Conservation (phyloP, 495 filamentous ascomycete species). For the Penicillium verhagenii region DNA sequence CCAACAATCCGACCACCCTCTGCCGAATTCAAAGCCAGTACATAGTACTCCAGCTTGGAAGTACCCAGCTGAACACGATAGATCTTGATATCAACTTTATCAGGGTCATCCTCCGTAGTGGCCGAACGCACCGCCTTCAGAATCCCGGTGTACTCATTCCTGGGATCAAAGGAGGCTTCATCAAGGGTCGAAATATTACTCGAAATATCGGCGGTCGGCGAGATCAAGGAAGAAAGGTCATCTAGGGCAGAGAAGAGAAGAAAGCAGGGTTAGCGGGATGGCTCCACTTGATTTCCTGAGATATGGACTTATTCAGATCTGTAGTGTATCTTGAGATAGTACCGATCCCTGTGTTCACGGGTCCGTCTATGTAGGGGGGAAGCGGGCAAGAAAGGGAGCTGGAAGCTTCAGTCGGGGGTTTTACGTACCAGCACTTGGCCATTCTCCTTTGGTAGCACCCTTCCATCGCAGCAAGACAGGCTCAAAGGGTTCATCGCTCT, state of each 20-base stretch:
- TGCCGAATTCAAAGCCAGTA: slow-evolving; percentile 59
- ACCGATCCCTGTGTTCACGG: not conserved
- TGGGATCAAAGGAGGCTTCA: slow-evolving; percentile 40
- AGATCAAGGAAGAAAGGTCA: slow-evolving; percentile 41
- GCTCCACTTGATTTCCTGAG: too few relatives aligned
- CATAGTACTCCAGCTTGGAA: slow-evolving; percentile 72
- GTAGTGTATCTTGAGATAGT: too few relatives aligned
- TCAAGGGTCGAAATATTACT: slow-evolving; percentile 35
- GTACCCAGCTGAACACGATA: slow-evolving; percentile 62
- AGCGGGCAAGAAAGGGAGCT: slow-evolving; percentile 9
- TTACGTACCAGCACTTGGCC: slow-evolving; percentile 62
- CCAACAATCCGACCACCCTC: slow-evolving; percentile 64
- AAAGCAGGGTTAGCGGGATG: slow-evolving; percentile 8
- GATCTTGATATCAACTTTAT: slow-evolving; percentile 66
- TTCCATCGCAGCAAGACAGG: slow-evolving; percentile 66
- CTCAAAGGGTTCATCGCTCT: slow-evolving; percentile 82
- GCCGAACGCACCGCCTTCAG: slow-evolving; percentile 37
- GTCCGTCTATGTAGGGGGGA: not conserved
- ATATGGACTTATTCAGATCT: too few relatives aligned
- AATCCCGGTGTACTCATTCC: slow-evolving; percentile 33
- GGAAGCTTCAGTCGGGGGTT: not conserved
- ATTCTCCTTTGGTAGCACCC: slow-evolving; percentile 46
- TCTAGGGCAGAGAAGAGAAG: slow-evolving; percentile 15
- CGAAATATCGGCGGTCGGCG: slow-evolving; percentile 31
- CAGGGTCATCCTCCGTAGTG: slow-evolving; percentile 30